These are phyloP conservation scores for Selaginella tamariscina DNA, from an alignment of 75 land plant species.

Conservation along the genomic window DNA sequence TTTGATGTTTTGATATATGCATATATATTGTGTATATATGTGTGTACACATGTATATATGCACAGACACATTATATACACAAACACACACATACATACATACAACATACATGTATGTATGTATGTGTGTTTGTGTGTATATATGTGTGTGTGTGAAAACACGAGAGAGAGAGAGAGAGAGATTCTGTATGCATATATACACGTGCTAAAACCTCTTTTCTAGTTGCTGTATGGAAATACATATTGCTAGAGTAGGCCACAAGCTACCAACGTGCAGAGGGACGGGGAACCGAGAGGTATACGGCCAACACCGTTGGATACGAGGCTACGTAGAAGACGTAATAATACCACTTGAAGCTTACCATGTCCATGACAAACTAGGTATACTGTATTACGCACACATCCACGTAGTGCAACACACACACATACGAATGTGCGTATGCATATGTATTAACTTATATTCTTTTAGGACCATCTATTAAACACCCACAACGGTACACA, in stretches of 20 bases:
- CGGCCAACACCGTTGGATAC: conserved; percentile 58
- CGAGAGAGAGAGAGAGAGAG: too few species aligned
- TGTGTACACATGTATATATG: neutral
- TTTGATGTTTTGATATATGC: neutral
- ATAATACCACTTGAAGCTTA: conserved; percentile 60
- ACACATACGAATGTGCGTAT: too few species aligned
- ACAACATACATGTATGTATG: too few species aligned
- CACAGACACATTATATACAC: neutral
- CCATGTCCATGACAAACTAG: conserved; percentile 77
- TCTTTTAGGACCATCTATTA: conserved; percentile 39
- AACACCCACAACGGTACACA: conserved; percentile 57
- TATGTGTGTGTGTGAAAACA: too few species aligned
- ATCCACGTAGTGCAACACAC: too few species aligned
- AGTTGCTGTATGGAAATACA: conserved; percentile 40
- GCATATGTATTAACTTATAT: too few species aligned
- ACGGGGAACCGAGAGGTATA: neutral
- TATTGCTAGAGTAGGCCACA: conserved; percentile 73
- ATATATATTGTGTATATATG: neutral
- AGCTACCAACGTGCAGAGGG: conserved; percentile 20
- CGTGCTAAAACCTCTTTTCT: too few species aligned
- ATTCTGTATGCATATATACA: too few species aligned
- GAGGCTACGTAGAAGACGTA: conserved; percentile 51
- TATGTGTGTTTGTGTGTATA: too few species aligned
- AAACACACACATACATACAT: too few species aligned
- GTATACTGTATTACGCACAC: too few species aligned